phyloP scores from a whole-genome alignment of 805 yeast genomes.

The Nakazawaea wickerhamii region DNA sequence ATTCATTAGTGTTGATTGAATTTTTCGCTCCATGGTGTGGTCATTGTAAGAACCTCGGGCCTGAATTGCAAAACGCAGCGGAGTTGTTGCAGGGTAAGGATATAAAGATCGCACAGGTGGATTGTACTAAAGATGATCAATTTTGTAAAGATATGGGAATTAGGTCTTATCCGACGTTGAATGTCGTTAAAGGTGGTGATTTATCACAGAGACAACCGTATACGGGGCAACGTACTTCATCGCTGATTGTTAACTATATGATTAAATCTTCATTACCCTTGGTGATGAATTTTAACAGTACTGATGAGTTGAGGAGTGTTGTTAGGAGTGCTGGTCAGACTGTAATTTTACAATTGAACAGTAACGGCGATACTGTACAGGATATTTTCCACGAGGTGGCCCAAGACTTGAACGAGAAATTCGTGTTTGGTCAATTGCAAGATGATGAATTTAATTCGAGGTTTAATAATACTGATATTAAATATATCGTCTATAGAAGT shows the following conservation, averaged over 20 bases:
- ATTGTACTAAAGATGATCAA: conserved; percentile 73
- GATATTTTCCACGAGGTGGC: conserved; percentile 57
- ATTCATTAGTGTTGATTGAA: conserved; percentile 79
- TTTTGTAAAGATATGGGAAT: conserved; percentile 64
- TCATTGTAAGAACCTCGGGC: conserved; percentile 85
- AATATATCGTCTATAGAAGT: conserved; percentile 44
- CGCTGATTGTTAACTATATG: conserved; percentile 74
- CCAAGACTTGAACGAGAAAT: conserved; percentile 53
- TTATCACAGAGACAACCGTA: conserved; percentile 49
- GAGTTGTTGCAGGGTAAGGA: conserved; percentile 51
- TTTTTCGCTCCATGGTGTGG: conserved; percentile 98
- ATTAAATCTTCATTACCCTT: conserved; percentile 32
- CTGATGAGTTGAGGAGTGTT: conserved; percentile 23
- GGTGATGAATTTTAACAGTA: not conserved
- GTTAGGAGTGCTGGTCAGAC: not conserved
- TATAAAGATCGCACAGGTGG: conserved; percentile 75
- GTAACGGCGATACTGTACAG: not conserved
- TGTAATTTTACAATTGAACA: not conserved
- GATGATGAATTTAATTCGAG: conserved; percentile 29
- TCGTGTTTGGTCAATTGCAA: conserved; percentile 45
- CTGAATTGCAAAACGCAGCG: conserved; percentile 73
- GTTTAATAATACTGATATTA: conserved; percentile 30
- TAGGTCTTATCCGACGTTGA: conserved; percentile 80
- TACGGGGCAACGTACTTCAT: conserved; percentile 79
- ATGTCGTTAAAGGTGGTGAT: conserved; percentile 55